A percentile compares a stretch with the other conserved stretches of the same genome.
Conservation (phyloP, 1,284 basidiomycete genomes). For the Cronartium quercuum region DNA sequence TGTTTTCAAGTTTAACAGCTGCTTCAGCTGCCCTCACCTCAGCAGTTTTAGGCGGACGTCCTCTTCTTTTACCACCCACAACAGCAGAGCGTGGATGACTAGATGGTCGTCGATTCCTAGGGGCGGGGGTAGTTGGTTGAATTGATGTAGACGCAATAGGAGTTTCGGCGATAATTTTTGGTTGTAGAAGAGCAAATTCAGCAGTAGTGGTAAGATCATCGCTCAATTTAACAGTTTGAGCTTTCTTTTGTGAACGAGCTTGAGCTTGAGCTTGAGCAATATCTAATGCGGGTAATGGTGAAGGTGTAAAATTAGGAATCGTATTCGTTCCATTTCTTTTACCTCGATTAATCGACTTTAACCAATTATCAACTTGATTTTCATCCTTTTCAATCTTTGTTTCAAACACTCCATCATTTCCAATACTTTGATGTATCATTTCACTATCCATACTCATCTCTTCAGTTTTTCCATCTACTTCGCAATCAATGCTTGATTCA, state of each 20-base stretch:
- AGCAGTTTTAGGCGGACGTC: background rate
- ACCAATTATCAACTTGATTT: background rate
- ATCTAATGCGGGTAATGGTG: background rate
- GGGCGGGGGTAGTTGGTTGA: background rate
- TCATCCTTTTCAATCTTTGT: background rate
- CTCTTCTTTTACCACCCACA: background rate
- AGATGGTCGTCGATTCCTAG: background rate
- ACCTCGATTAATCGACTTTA: background rate
- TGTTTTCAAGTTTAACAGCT: background rate
- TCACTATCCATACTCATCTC: conserved; percentile 23
- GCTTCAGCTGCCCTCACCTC: background rate
- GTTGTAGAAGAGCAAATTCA: background rate
- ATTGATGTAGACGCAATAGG: background rate
- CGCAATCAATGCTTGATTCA: conserved; percentile 29
- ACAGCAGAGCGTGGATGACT: background rate
- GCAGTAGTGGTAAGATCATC: background rate
- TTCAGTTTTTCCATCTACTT: conserved; percentile 25
- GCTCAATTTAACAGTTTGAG: conserved; percentile 2
- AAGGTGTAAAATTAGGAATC: background rate
- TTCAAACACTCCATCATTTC: background rate
- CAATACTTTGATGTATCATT: background rate
- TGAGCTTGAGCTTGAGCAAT: background rate
- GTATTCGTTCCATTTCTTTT: background rate
- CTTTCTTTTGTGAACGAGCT: background rate
- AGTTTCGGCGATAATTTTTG: background rate